Evolutionary conservation across 1,139 yeast genomes (phyloP), one percentile per base, ranked within the genome.

Genomic region (Ashbya aceris): DNA sequence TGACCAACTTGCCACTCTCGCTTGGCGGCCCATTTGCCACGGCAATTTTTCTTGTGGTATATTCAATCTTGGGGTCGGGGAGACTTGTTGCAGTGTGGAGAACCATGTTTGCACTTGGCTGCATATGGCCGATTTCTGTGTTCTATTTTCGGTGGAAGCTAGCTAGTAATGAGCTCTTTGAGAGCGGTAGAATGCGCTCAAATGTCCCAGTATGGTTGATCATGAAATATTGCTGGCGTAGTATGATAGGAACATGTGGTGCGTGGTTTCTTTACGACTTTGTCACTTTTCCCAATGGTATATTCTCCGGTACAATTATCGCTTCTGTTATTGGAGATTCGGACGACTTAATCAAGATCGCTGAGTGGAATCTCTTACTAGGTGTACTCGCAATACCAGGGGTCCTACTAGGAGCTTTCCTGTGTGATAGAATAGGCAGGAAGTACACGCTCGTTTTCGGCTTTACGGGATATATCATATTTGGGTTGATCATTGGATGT

Each of bases 1-100:
- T 77, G 14, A 82, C 91, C 7, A 83, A 83, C 58, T 66, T 83
- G 39, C 91, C 91, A 3, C 65, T 83, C 37, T 69, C 84, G 3
- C 69, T 82, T 39, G 91, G 93, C 45, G 86, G 86, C 7, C 91
- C 91, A 12, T 78, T 83, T 60, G 83, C 86, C n/a, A 60, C 79
- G 42, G 68, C 71, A 44, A 69, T 81, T 34, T 83, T 82, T 57
- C 65, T 82, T 49, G 79, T 83, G 53, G 87, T 82, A 11, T 70
- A 75, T 62, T 67, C 69, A 44, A 79, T 80, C 40, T 74, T 81
- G 30, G 74, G 74, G 28, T 47, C 52, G 50, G 52, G 56, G 7
- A 77, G 77, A 53, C 61, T 70, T 45, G 67, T 69, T 33, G 81
- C 79, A 3, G 62, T 79, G 30, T 82, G 89, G 87, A 76, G 91